Conservation (phyloP, 768 basidiomycete genomes). For the Trametes sanguinea region DNA sequence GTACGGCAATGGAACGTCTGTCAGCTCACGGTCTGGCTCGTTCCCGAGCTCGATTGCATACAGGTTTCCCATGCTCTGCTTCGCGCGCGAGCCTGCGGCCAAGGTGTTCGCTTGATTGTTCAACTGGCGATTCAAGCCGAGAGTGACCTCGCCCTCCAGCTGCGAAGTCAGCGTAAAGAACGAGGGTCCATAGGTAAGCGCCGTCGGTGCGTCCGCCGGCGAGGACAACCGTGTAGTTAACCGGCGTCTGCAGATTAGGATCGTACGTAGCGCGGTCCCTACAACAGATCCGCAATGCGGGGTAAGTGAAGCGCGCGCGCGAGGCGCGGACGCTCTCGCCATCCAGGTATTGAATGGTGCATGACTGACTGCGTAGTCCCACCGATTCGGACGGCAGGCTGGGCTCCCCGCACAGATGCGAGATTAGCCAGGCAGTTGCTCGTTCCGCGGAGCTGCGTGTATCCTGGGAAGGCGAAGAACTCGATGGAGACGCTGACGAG, state of each 20-base stretch:
- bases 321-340: no score
- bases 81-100: conserved; percentile 35
- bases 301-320: neutral
- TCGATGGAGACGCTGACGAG: conserved; percentile 40
- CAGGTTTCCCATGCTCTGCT: conserved; percentile 36
- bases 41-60: conserved; percentile 42
- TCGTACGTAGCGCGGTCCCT: conserved; percentile 45
- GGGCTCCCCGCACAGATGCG: conserved; percentile 33
- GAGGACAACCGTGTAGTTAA: conserved; percentile 41
- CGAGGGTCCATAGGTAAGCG: conserved; percentile 35
- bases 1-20: neutral
- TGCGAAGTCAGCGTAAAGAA: conserved; percentile 36
- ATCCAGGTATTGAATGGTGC: neutral
- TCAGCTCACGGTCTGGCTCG: conserved; percentile 39
- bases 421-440: conserved; percentile 38
- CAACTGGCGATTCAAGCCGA: conserved; percentile 42
- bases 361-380: conserved; percentile 41
- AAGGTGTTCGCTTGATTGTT: conserved; percentile 39
- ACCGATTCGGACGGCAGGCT: conserved; percentile 40
- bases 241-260: conserved; percentile 32
- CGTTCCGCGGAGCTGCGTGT: conserved; percentile 35
- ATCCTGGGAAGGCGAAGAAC: conserved; percentile 43
- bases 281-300: neutral
- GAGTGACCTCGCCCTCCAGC: conserved; percentile 37
- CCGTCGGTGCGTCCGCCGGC: conserved; percentile 37